Conservation (phyloP, 768 basidiomycete species). For the Suillus occidentalis region DNA sequence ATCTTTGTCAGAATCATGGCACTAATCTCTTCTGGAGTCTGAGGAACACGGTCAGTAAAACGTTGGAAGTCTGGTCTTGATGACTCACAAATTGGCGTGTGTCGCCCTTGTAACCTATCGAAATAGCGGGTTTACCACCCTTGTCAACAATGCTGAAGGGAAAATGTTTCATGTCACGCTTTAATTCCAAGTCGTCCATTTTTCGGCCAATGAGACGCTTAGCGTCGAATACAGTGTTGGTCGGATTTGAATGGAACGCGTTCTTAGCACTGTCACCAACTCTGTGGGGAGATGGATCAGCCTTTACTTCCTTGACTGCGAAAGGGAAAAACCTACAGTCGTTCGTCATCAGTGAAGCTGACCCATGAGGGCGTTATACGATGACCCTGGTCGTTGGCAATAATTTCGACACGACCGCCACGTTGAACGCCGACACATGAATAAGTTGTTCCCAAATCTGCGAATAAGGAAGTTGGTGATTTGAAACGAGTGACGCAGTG, state of each 20-base stretch:
- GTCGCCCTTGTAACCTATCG: slow-evolving; percentile 78
- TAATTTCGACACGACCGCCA: slow-evolving; percentile 84
- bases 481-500: neutral
- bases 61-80: neutral
- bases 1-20: slow-evolving; percentile 97
- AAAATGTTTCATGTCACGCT: slow-evolving; percentile 83
- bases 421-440: slow-evolving; percentile 94
- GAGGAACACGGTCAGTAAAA: neutral
- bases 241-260: slow-evolving; percentile 86
- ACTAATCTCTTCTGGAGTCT: slow-evolving; percentile 93
- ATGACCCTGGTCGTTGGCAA: slow-evolving; percentile 88
- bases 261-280: slow-evolving; percentile 98
- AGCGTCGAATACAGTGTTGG: slow-evolving; percentile 95
- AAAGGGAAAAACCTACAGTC: slow-evolving; percentile 42
- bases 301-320: neutral
- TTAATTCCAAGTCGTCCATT: slow-evolving; percentile 75
- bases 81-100: slow-evolving; percentile 76
- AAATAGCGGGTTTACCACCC: slow-evolving; percentile 76
- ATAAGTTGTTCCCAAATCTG: slow-evolving; percentile 94
- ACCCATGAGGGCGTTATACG: slow-evolving; percentile 92
- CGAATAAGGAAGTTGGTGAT: slow-evolving; percentile 14
- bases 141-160: slow-evolving; percentile 83
- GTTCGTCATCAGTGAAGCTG: slow-evolving; percentile 75
- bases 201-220: slow-evolving; percentile 93
- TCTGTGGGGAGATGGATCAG: slow-evolving; percentile 18